Percentiles rank a stretch among this genome's conserved stretches.
These are phyloP conservation scores for Vanderwaltozyma tropicalis DNA, from an alignment of 805 yeast genomes.

Conservation along the genomic window DNA sequence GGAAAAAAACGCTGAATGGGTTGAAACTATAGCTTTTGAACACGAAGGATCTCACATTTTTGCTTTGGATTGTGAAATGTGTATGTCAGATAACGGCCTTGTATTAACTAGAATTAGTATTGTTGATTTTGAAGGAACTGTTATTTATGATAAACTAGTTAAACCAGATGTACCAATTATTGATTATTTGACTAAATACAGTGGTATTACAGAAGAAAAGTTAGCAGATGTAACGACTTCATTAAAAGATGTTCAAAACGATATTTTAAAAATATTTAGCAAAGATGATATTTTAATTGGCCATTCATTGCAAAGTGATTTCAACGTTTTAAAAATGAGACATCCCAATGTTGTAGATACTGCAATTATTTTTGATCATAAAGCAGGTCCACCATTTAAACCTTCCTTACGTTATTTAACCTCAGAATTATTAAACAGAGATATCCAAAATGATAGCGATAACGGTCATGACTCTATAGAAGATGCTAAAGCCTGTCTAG, in stretches of 20 bases:
- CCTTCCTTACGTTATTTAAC: slow-evolving; percentile 72
- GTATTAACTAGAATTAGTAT: slow-evolving; percentile 73
- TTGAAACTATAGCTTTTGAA: slow-evolving; percentile 41
- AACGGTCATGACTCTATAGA: slow-evolving; percentile 79
- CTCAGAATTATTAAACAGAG: slow-evolving; percentile 39
- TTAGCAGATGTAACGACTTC: slow-evolving; percentile 52
- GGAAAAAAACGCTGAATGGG: slow-evolving; percentile 31
- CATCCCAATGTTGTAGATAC: slow-evolving; percentile 80
- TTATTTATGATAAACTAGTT: slow-evolving; percentile 63
- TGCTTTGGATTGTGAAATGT: slow-evolving; percentile 94
- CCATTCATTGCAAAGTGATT: slow-evolving; percentile 81
- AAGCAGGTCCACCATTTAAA: slow-evolving; percentile 71
- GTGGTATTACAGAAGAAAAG: slow-evolving; percentile 75
- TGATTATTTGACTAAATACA: slow-evolving; percentile 73
- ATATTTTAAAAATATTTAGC: slow-evolving; percentile 39
- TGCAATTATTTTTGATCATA: slow-evolving; percentile 62
- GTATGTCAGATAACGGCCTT: slow-evolving; percentile 48
- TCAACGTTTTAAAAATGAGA: slow-evolving; percentile 54
- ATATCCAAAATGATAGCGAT: slow-evolving; percentile 54
- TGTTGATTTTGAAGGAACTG: slow-evolving; percentile 49
- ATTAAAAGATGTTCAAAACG: slow-evolving; percentile 54
- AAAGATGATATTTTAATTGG: slow-evolving; percentile 67
- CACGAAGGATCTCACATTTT: slow-evolving; percentile 55
- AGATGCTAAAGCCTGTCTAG: slow-evolving; percentile 74
- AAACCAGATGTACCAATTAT: slow-evolving; percentile 65